Conservation (phyloP, 2,329 filamentous ascomycete species). For the Pestalotiopsis sp. region DNA sequence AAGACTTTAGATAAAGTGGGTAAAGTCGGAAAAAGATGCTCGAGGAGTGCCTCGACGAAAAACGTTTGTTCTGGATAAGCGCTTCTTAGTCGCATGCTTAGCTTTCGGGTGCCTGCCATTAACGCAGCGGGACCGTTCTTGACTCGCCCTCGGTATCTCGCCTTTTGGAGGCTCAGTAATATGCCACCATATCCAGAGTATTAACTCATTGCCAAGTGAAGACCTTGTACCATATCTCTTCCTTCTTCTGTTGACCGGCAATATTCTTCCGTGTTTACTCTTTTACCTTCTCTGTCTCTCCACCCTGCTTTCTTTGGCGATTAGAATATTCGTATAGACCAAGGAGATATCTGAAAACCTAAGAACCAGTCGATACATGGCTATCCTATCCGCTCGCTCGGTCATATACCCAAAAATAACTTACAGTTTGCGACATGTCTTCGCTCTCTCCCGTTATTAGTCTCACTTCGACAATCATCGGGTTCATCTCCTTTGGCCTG, state of each 20-base stretch:
- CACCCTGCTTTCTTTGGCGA: not conserved
- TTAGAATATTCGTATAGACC: not conserved
- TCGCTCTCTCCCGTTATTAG: not conserved
- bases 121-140: not conserved
- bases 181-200: not conserved
- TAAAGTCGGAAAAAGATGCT: not conserved
- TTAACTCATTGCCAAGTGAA: not conserved
- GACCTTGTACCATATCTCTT: not conserved
- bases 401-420: not conserved
- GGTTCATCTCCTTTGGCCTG: slow-evolving; percentile 11
- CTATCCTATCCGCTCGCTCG: not conserved
- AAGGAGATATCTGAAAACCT: too few relatives aligned
- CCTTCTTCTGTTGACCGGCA: not conserved
- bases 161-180: not conserved
- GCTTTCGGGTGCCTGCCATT: not conserved
- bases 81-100: not conserved
- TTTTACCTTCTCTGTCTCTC: not conserved
- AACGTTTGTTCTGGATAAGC: not conserved
- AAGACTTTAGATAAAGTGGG: not conserved
- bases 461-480: not conserved
- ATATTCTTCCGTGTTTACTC: not conserved
- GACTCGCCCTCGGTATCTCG: not conserved
- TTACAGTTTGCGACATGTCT: not conserved
- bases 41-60: not conserved
- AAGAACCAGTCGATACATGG: not conserved